Base-by-base conservation (phyloP, 495 filamentous ascomycete genomes). In the Aspergillus sclerotiicarbonarius region DNA sequence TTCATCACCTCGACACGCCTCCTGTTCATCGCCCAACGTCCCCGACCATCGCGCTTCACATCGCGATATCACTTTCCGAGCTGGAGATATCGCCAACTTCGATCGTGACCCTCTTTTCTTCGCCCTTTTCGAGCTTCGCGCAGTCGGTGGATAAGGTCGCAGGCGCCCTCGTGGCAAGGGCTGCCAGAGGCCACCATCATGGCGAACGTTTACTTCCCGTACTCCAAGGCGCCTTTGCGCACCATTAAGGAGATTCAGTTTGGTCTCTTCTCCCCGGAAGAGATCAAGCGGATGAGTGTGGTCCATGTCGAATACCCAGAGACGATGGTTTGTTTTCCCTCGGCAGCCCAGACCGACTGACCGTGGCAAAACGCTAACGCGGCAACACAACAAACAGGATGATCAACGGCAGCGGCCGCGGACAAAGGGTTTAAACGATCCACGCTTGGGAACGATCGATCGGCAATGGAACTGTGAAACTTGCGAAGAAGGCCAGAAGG, bases 161-260 rank as follows among this genome's bases (percentile, higher is more conserved):
- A 69, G 75, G 75, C 76, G 76, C 76, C 76, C 76, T 79, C 74
- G 76, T 79, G 76, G 76, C 76, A 79, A 79, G 76, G 76, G 73
- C 76, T 74, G 76, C 75, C 75, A 74, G 71, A 77, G 74, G 73
- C 77, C 76, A 76, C 71, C 69, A 91, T 67, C 67, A 98, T 97
- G 94, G 86, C 92, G 81, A 94, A 95, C 78, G 87, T 96, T 65
- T 87, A 87, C 68, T 96, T 96, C 63, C 82, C 88, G 55, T 88
- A 90, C 70, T 98, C 94, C 63, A 92, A 90, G 80, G 94, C 94
- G 84, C 91, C 92, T 64, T 79, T 96, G 82, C 91, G 91, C 79
- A 91, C 87, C 55, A 90, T 99, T 61, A 85, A 96, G 81, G 94
- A 98, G 82, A 96, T 99, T 61, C 95, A 98, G 78, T 99, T 99